A percentile compares a stretch with the other conserved stretches of the same genome.
These are phyloP conservation scores for Debaryomycetaceae sp. DNA, from an alignment of 1,139 yeast species.

Conservation along the genomic window DNA sequence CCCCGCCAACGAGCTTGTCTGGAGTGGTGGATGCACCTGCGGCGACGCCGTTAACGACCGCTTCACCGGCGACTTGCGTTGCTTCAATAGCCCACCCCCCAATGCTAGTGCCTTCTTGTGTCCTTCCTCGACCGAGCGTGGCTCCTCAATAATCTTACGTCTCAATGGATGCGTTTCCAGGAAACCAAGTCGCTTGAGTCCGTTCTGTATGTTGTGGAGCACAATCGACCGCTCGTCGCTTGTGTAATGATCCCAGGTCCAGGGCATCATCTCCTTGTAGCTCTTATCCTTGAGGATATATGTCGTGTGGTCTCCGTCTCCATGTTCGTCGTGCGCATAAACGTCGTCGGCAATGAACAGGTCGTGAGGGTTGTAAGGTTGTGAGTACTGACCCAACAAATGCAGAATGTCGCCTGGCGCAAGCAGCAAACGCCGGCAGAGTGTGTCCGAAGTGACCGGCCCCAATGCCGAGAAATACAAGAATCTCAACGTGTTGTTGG, in stretches of 20 bases:
- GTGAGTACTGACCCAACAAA: conserved; percentile 19
- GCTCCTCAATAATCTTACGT: conserved; percentile 27
- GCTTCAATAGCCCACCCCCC: conserved; percentile 21
- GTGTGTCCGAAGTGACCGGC: conserved; percentile 23
- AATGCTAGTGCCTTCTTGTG: conserved; percentile 13
- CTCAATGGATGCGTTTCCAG: conserved; percentile 44
- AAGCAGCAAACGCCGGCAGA: conserved; percentile 13
- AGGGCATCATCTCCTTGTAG: conserved; percentile 39
- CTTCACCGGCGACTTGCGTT: conserved; percentile 12
- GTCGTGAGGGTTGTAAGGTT: conserved; percentile 29
- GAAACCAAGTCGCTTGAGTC: conserved; percentile 41
- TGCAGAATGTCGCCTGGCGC: conserved; percentile 8
- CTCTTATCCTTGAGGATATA: conserved; percentile 37
- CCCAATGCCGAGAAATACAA: conserved; percentile 36
- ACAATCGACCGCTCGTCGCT: conserved; percentile 30
- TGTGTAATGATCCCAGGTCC: conserved; percentile 34
- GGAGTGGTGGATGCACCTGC: not conserved
- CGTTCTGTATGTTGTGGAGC: conserved; percentile 32
- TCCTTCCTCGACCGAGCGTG: conserved; percentile 2
- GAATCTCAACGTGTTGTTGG: conserved; percentile 18
- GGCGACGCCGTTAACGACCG: conserved; percentile 21
- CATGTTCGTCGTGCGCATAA: conserved; percentile 10
- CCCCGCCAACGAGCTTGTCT: too few relatives aligned
- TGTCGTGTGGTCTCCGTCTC: conserved; percentile 8
- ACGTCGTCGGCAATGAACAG: conserved; percentile 30